Evolutionary conservation across 768 basidiomycete species (phyloP).

Genomic region (Mycena pura): DNA sequence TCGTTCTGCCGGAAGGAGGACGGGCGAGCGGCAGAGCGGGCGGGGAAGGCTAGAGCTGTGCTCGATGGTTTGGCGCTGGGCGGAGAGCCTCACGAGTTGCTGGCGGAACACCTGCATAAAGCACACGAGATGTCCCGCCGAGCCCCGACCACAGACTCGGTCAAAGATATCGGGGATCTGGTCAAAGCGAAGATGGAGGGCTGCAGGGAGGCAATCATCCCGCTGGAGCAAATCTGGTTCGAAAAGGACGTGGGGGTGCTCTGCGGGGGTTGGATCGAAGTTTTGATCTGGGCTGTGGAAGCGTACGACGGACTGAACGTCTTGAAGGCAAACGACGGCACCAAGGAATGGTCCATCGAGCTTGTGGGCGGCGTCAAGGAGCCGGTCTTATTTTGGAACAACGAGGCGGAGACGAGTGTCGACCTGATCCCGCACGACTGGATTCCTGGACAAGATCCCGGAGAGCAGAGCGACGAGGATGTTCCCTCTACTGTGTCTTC

Average conservation of each 20-base stretch:
- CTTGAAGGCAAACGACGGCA: constrained; percentile 41
- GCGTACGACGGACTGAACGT: constrained; percentile 46
- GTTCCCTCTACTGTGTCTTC: constrained; percentile 29
- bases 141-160: constrained; percentile 38
- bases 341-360: constrained; percentile 51
- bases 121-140: constrained; percentile 56
- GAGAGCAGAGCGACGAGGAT: constrained; percentile 35
- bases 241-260: constrained; percentile 50
- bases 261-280: constrained; percentile 70
- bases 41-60: constrained; percentile 43
- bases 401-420: constrained; percentile 39
- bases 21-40: constrained; percentile 39
- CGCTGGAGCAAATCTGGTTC: constrained; percentile 60
- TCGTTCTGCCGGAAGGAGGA: constrained; percentile 52
- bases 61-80: constrained; percentile 35
- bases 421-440: constrained; percentile 53
- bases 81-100: constrained; percentile 49
- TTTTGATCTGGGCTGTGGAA: constrained; percentile 55
- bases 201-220: constrained; percentile 54
- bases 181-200: constrained; percentile 63
- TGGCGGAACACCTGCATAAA: constrained; percentile 55
- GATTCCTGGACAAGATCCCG: constrained; percentile 49
- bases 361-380: constrained; percentile 46
- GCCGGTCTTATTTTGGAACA: constrained; percentile 37
- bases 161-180: constrained; percentile 54